Conservation (phyloP, 768 basidiomycete genomes). For the Trametes punicea region DNA sequence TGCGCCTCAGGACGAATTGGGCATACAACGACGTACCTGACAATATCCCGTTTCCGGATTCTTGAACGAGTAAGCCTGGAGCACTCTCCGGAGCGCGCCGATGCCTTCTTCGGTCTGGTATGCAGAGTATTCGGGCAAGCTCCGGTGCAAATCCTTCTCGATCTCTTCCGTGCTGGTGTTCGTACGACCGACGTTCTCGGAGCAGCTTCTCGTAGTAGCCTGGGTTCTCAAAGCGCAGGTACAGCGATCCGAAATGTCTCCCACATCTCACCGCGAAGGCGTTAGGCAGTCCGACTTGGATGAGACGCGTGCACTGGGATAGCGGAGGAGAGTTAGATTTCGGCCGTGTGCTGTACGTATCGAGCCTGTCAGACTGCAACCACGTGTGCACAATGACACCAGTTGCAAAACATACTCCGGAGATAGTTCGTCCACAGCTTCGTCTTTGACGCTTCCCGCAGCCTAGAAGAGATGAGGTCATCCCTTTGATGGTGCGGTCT, state of each 20-base stretch:
- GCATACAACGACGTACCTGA: conserved; percentile 50
- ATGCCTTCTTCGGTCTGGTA: conserved; percentile 93
- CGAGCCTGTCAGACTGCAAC: no score
- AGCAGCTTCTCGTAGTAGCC: conserved; percentile 77
- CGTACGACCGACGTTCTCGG: conserved; percentile 72
- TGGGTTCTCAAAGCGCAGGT: conserved; percentile 83
- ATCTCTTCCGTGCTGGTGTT: conserved; percentile 96
- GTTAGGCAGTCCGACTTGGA: conserved; percentile 96
- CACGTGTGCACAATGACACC: no score
- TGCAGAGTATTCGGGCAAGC: conserved; percentile 94
- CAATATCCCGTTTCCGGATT: conserved; percentile 95
- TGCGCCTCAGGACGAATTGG: background rate
- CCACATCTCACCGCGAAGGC: conserved; percentile 97
- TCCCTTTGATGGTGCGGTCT: background rate
- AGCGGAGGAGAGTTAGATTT: conserved; percentile 91
- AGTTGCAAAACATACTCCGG: conserved; percentile 52
- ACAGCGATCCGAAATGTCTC: conserved; percentile 94
- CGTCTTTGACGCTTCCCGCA: conserved; percentile 90
- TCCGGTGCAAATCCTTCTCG: conserved; percentile 95
- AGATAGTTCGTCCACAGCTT: conserved; percentile 94
- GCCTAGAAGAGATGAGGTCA: conserved; percentile 37
- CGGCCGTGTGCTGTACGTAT: conserved; percentile 79
- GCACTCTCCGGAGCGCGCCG: conserved; percentile 74
- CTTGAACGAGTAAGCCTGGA: conserved; percentile 94
- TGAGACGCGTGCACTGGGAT: conserved; percentile 94